phyloP scores from a whole-genome alignment of 495 filamentous ascomycete genomes.

The Parachaetomium inaequale region DNA sequence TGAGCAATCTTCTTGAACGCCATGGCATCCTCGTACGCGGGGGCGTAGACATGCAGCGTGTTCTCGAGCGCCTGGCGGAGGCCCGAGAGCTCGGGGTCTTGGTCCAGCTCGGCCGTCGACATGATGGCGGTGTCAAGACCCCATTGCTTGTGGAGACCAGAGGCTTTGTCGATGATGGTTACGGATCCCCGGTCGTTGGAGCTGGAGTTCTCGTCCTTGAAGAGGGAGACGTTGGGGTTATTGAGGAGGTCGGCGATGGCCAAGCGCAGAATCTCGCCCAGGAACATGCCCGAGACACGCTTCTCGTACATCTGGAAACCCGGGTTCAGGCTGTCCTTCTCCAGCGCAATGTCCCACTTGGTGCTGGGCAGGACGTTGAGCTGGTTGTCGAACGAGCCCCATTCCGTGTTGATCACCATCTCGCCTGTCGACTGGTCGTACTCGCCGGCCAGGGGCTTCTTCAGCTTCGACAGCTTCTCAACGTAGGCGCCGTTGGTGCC shows the following conservation, averaged over 20 bases:
- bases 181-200: conserved; percentile 63
- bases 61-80: conserved; percentile 74
- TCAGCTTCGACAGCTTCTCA: conserved; percentile 66
- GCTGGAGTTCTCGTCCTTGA: conserved; percentile 63
- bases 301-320: conserved; percentile 99
- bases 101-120: conserved; percentile 75
- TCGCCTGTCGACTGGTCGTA: conserved; percentile 81
- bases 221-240: conserved; percentile 58
- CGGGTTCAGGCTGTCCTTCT: conserved; percentile 80
- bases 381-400: conserved; percentile 96
- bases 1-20: conserved; percentile 75
- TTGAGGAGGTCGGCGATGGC: conserved; percentile 65
- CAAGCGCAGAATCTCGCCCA: conserved; percentile 87
- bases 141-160: conserved; percentile 74
- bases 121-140: conserved; percentile 85
- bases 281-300: conserved; percentile 95
- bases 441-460: conserved; percentile 59
- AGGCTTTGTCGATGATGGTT: conserved; percentile 60
- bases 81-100: conserved; percentile 55
- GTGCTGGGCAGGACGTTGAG: conserved; percentile 83
- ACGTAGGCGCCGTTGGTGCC: conserved; percentile 95
- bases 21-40: conserved; percentile 72
- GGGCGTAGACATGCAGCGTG: conserved; percentile 64
- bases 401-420: conserved; percentile 98
- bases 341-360: conserved; percentile 72